Conservation (phyloP, 495 filamentous ascomycete species). For the Eremomyces bilateralis region DNA sequence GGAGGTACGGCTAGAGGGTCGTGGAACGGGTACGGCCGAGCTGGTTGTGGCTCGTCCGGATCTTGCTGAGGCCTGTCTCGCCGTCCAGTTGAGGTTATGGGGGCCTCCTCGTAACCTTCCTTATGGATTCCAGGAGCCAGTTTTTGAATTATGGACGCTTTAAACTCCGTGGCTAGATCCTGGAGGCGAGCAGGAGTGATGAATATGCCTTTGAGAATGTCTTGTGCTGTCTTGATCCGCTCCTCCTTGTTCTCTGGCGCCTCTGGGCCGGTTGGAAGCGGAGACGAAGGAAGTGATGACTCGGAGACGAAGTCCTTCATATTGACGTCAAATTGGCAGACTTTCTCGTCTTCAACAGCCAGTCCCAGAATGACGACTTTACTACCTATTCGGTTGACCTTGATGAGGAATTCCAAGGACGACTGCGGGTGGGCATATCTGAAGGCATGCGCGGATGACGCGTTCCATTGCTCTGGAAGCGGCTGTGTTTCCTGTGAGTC, state of each 20-base stretch:
- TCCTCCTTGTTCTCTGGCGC: background rate
- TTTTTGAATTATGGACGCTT: conserved; percentile 58
- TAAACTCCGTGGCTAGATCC: conserved; percentile 46
- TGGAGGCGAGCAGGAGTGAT: conserved; percentile 43
- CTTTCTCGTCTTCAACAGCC: conserved; percentile 59
- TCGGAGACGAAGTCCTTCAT: conserved; percentile 55
- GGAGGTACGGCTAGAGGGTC: conserved; percentile 43
- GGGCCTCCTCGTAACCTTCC: conserved; percentile 45
- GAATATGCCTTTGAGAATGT: conserved; percentile 43
- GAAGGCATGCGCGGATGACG: conserved; percentile 51
- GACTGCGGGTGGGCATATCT: conserved; percentile 82
- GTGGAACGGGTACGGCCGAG: conserved; percentile 40
- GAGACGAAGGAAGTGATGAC: conserved; percentile 32
- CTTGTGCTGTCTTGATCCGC: conserved; percentile 8
- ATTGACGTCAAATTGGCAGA: conserved; percentile 50
- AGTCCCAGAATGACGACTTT: conserved; percentile 69
- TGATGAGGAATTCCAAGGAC: conserved; percentile 63
- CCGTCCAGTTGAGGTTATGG: conserved; percentile 8
- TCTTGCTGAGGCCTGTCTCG: conserved; percentile 29
- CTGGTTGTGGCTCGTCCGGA: conserved; percentile 29
- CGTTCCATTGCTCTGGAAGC: conserved; percentile 66
- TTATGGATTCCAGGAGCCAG: conserved; percentile 53
- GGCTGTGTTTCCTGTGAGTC: conserved; percentile 11
- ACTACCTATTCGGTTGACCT: conserved; percentile 56
- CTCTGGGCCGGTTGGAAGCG: conserved; percentile 5